Base-by-base conservation (phyloP, 805 yeast species). In the Candida khao-thaluensis region DNA sequence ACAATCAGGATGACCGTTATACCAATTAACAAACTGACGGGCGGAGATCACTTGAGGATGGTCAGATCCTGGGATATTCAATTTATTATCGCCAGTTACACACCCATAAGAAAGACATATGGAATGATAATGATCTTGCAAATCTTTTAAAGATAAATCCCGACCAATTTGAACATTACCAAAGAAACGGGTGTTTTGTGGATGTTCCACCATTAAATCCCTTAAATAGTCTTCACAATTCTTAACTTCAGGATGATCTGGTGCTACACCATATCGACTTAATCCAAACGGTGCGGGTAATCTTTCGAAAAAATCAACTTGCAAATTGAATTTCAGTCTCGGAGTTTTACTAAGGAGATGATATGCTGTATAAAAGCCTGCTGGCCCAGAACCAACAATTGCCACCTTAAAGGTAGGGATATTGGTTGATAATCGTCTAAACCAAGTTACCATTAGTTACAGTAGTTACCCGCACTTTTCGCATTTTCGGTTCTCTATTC, bases 221-320 rank as follows among this genome's bases (percentile, higher is more conserved):
- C 72, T 74, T 55, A 93, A 83, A 37, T 89, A 81, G 14, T 84
- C 84, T 57, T 82, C 68, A 51, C 93, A 85, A 43, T 81, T 81
- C 58, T 90, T 91, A 22, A 93, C 98, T 53, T 93, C 98, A 0
- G 96, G 96, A 61, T 93, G 97, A 62, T 93, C 99, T 2, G 99
- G 99, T 0, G 99, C 97, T n/a, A 93, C 98, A 1, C 99, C 99
- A 56, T 77, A 90, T 24, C 99, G 64, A 29, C 90, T 81, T 23
- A 93, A 70, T 0, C 99, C 99, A 64, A 75, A 91, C 0, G 99
- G 99, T 5, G 89, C 81, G 0, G 97, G 96, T 17, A 81, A 65
- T 45, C 78, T 74, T 54, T 93, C 99, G 66, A 81, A 89, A 60
- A 91, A 71, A 44, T 87, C 93, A 3, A 90, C 71, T 41, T 72